Conservation (phyloP, 495 filamentous ascomycete species). For the Hypoxylon perforatum region DNA sequence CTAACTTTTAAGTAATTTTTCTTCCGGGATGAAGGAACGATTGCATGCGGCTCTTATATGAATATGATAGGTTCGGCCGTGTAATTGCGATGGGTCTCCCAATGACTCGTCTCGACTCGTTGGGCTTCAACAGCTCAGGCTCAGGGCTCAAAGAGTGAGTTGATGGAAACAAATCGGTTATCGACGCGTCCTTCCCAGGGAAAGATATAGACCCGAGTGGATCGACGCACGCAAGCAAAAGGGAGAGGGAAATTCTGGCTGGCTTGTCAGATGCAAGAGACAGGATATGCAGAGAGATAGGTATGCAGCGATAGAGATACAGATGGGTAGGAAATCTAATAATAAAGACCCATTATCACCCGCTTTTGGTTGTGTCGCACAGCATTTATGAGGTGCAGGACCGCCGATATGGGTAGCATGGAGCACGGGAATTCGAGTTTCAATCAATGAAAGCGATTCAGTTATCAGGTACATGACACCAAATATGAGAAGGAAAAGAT, state of each 20-base stretch:
- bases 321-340: conserved; percentile 17
- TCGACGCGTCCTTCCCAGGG: conserved; percentile 7
- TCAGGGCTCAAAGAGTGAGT: too few species aligned
- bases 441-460: conserved; percentile 10
- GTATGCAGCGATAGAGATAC: not conserved
- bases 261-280: conserved; percentile 29
- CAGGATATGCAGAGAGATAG: too few species aligned
- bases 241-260: conserved; percentile 16
- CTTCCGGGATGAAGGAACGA: conserved; percentile 7
- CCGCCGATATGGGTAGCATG: too few species aligned
- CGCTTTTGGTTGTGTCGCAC: conserved; percentile 32
- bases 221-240: conserved; percentile 24
- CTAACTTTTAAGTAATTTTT: conserved; percentile 3
- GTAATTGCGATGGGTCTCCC: conserved; percentile 2
- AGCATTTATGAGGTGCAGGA: conserved; percentile 11
- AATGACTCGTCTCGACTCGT: conserved; percentile 35
- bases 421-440: not conserved
- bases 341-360: conserved; percentile 22
- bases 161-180: conserved; percentile 2
- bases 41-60: conserved; percentile 20
- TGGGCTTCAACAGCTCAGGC: conserved; percentile 30
- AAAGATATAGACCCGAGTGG: conserved; percentile 17
- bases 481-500: conserved; percentile 26
- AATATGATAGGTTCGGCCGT: not conserved
- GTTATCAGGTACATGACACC: conserved; percentile 10